Conservation (phyloP, 768 basidiomycete genomes). For the Lentinus brumalis region DNA sequence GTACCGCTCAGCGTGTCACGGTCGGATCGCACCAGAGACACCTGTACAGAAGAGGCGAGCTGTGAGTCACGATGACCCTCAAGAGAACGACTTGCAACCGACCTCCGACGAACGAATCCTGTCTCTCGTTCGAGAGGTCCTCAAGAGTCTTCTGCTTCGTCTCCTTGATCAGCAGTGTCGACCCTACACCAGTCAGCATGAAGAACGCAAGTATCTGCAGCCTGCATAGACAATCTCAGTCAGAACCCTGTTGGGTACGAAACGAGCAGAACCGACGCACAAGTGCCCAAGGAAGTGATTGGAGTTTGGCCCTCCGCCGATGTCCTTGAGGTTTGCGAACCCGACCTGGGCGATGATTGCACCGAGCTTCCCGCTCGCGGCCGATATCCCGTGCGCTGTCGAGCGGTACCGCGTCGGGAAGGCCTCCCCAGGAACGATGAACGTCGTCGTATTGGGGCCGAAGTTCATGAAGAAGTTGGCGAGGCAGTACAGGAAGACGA, state of each 20-base stretch:
- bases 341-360: slow-evolving; percentile 47
- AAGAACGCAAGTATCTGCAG: slow-evolving; percentile 83
- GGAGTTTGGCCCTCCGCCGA: slow-evolving; percentile 50
- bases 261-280: slow-evolving; percentile 40
- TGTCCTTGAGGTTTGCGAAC: slow-evolving; percentile 67
- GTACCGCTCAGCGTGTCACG: too few species aligned
- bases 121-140: slow-evolving; percentile 72
- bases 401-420: slow-evolving; percentile 47
- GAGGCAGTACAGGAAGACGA: slow-evolving; percentile 43
- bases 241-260: neutral
- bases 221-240: slow-evolving; percentile 32
- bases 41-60: too few species aligned
- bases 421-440: slow-evolving; percentile 42
- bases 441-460: slow-evolving; percentile 43
- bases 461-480: slow-evolving; percentile 48
- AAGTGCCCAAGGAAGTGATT: slow-evolving; percentile 67
- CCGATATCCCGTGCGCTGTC: slow-evolving; percentile 43
- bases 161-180: slow-evolving; percentile 79
- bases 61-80: too few species aligned
- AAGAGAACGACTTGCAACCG: too few species aligned
- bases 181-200: slow-evolving; percentile 84
- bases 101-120: slow-evolving; percentile 55
- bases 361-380: slow-evolving; percentile 45
- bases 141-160: slow-evolving; percentile 72
- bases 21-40: too few species aligned